Evolutionary conservation across 495 filamentous ascomycete genomes (phyloP).

Genomic region (Penicillium daleae): DNA sequence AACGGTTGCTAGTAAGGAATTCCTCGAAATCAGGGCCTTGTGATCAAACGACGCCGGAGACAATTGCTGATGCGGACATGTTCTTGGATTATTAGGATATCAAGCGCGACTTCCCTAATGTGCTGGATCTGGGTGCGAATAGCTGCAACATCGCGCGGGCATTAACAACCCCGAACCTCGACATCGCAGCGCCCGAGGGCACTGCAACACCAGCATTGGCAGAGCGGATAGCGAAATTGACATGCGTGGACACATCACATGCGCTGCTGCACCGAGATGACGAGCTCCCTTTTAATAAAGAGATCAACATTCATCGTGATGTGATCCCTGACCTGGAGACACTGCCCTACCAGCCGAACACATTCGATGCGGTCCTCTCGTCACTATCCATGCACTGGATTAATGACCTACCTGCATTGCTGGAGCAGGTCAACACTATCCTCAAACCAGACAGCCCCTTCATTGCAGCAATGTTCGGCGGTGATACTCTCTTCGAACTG

Average conservation of each 20-base stretch:
- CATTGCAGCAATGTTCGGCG: slow-evolving; percentile 93
- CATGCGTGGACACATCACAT: slow-evolving; percentile 78
- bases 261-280: slow-evolving; percentile 82
- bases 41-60: background rate
- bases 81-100: slow-evolving; percentile 66
- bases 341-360: slow-evolving; percentile 74
- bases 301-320: slow-evolving; percentile 70
- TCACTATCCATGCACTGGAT: slow-evolving; percentile 94
- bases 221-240: slow-evolving; percentile 67
- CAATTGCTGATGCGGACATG: slow-evolving; percentile 14
- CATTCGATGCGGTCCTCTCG: slow-evolving; percentile 87
- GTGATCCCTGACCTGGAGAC: slow-evolving; percentile 69
- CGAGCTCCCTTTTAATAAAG: slow-evolving; percentile 71
- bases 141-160: slow-evolving; percentile 90
- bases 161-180: slow-evolving; percentile 68
- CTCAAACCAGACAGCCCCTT: slow-evolving; percentile 93
- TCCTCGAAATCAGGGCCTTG: slow-evolving; percentile 8
- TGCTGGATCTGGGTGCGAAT: slow-evolving; percentile 94
- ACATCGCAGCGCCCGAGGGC: slow-evolving; percentile 49
- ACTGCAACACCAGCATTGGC: slow-evolving; percentile 64
- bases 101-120: slow-evolving; percentile 79
- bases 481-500: slow-evolving; percentile 92
- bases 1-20: slow-evolving; percentile 73
- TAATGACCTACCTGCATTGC: slow-evolving; percentile 86
- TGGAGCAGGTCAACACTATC: slow-evolving; percentile 77